Conservation (phyloP, 192 early-diverging fungal species). For the Pecoramyces ruminantium region DNA sequence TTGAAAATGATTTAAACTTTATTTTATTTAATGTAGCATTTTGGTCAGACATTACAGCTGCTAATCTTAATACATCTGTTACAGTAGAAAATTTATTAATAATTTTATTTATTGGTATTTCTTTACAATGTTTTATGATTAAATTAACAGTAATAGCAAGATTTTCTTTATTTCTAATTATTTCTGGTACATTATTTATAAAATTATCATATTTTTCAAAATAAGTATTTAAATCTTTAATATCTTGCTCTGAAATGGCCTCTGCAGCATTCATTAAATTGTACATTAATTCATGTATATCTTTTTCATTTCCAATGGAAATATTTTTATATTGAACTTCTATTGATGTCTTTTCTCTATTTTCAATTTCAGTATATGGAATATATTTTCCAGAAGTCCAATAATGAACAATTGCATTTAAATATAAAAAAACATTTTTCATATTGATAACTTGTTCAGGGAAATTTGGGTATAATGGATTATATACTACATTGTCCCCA, state of each 20-base stretch:
- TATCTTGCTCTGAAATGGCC: not conserved
- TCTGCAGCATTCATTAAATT: not conserved
- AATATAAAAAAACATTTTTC: not conserved
- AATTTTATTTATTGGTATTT: not conserved
- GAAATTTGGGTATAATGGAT: not conserved
- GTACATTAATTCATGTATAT: not conserved
- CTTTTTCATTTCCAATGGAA: not conserved
- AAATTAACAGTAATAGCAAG: not conserved
- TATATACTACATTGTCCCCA: not conserved
- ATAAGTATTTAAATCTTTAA: not conserved
- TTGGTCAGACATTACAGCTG: not conserved
- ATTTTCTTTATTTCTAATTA: not conserved
- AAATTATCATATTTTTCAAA: not conserved
- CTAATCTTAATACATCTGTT: not conserved
- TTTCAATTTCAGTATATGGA: not conserved
- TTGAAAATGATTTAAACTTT: not conserved
- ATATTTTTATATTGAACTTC: not conserved
- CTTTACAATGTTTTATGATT: not conserved
- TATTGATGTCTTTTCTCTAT: not conserved
- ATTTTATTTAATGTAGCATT: not conserved
- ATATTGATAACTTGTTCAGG: not conserved
- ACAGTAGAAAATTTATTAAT: not conserved
- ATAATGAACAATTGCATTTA: not conserved
- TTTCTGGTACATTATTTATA: not conserved
- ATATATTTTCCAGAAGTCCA: not conserved